Evolutionary conservation across 2,329 filamentous ascomycete genomes (phyloP).

Genomic region (Myriosclerotinia curreyana): DNA sequence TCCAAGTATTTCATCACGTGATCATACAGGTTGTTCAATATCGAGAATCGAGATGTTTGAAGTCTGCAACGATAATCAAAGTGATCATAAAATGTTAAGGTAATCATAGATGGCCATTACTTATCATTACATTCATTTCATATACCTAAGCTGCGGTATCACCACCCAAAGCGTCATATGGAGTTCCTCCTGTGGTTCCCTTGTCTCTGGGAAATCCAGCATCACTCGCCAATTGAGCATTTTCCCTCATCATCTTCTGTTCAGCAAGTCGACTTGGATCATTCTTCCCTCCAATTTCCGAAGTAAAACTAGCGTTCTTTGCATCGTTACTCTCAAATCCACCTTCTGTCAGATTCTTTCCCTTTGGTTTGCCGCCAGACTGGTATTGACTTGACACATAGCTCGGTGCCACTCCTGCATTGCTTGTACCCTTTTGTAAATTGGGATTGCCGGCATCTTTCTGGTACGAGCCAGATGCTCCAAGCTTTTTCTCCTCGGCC

Average conservation of each 20-base stretch:
- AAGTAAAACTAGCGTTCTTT: slow-evolving; percentile 38
- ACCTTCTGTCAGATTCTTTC: slow-evolving; percentile 36
- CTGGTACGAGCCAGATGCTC: slow-evolving; percentile 23
- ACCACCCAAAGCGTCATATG: slow-evolving; percentile 11
- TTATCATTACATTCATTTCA: neutral
- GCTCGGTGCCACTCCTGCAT: slow-evolving; percentile 30
- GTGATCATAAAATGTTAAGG: neutral
- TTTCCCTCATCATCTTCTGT: slow-evolving; percentile 41
- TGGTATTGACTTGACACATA: slow-evolving; percentile 35
- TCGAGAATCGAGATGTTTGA: neutral
- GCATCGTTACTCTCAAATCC: slow-evolving; percentile 32
- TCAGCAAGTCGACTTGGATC: slow-evolving; percentile 50
- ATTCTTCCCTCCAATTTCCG: slow-evolving; percentile 47
- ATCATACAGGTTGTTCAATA: neutral
- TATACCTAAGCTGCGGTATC: slow-evolving; percentile 11
- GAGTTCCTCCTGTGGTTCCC: slow-evolving; percentile 20
- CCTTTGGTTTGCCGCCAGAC: slow-evolving; percentile 31
- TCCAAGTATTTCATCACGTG: neutral
- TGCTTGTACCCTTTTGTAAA: slow-evolving; percentile 18
- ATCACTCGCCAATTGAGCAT: slow-evolving; percentile 28
- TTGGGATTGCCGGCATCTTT: slow-evolving; percentile 23
- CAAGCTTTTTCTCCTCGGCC: slow-evolving; percentile 31
- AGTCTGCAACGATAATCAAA: neutral
- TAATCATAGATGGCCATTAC: neutral
- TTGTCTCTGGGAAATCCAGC: slow-evolving; percentile 31